Percentiles rank a stretch among this genome's conserved stretches.
Evolutionary conservation across 257 asterid genomes (phyloP).

Genomic region (Paulownia fortunei): DNA sequence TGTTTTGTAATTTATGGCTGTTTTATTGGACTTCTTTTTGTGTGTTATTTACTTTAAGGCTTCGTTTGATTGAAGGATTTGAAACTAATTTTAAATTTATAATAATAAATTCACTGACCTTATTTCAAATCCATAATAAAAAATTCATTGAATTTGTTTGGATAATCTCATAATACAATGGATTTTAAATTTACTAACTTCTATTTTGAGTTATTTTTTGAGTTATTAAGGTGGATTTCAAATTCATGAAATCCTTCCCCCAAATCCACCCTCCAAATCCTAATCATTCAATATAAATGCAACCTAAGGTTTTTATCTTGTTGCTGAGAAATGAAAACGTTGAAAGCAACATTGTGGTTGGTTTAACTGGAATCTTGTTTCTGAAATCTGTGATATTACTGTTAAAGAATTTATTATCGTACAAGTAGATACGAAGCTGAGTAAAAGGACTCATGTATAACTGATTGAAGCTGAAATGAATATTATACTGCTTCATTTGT

Average conservation of each 20-base stretch:
- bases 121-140: no score
- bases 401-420: background rate
- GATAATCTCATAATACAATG: no score
- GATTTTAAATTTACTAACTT: no score
- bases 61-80: no score
- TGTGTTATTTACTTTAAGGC: background rate
- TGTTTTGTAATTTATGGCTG: conserved; percentile 8
- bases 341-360: background rate
- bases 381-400: background rate
- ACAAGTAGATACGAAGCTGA: background rate
- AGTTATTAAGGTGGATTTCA: no score
- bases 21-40: background rate
- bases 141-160: no score
- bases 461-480: conserved; percentile 20
- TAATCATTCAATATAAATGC: no score
- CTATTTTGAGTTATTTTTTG: no score
- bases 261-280: no score
- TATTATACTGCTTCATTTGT: background rate
- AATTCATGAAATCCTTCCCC: no score
- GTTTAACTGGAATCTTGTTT: background rate
- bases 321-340: conserved; percentile 24
- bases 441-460: background rate
- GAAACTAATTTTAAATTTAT: no score
- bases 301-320: background rate
- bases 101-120: no score